Conservation (phyloP, 2,329 filamentous ascomycete species). For the Dryadomyces quercivorus region DNA sequence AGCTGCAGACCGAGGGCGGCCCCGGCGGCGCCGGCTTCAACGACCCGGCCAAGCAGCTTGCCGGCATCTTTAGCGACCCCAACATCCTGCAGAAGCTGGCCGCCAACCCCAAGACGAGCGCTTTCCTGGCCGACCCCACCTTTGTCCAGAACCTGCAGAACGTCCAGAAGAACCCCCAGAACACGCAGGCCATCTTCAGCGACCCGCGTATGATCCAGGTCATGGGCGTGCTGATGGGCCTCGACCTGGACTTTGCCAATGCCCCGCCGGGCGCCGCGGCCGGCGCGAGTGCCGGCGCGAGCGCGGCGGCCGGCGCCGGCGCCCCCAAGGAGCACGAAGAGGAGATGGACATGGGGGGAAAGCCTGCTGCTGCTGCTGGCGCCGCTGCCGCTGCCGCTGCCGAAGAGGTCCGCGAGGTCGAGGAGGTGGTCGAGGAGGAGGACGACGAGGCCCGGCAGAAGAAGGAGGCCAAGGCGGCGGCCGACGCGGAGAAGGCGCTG, state of each 20-base stretch:
- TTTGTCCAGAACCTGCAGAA: conserved; percentile 88
- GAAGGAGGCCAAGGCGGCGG: conserved; percentile 82
- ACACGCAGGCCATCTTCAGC: conserved; percentile 66
- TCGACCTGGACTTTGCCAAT: conserved; percentile 67
- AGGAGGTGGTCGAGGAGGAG: conserved; percentile 49
- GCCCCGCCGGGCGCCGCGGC: conserved; percentile 13
- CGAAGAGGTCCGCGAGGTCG: conserved; percentile 33
- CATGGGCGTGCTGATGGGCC: conserved; percentile 82
- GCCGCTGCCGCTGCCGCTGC: not conserved
- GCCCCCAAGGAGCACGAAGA: conserved; percentile 41
- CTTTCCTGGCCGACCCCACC: conserved; percentile 63
- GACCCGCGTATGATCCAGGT: conserved; percentile 91
- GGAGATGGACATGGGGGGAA: conserved; percentile 57
- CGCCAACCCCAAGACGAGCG: conserved; percentile 83
- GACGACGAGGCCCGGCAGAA: conserved; percentile 77
- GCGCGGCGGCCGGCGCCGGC: too few relatives aligned
- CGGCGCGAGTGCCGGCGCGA: conserved; percentile 16
- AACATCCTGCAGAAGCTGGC: conserved; percentile 83
- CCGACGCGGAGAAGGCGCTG: conserved; percentile 86
- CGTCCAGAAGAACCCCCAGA: conserved; percentile 69
- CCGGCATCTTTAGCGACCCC: conserved; percentile 89
- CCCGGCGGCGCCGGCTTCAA: conserved; percentile 48
- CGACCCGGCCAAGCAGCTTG: conserved; percentile 32
- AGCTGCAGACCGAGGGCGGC: conserved; percentile 22
- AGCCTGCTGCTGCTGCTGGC: not conserved